phyloP scores from a whole-genome alignment of 1,139 yeast species.

The Suhomyces maxii region DNA sequence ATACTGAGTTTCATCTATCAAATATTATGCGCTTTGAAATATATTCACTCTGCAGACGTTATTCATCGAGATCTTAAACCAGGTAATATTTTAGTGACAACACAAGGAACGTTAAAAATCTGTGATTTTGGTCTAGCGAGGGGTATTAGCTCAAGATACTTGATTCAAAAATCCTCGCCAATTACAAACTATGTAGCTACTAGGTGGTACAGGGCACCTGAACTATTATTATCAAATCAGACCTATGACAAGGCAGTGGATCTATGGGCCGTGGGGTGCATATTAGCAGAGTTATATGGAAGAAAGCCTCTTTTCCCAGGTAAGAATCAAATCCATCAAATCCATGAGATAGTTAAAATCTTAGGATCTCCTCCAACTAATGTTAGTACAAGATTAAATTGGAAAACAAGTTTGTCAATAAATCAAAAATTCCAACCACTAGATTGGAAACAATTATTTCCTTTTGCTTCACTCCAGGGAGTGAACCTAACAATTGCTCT shows the following conservation, averaged over 20 bases:
- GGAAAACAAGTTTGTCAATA: constrained; percentile 39
- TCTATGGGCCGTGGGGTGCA: constrained; percentile 82
- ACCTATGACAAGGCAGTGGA: constrained; percentile 61
- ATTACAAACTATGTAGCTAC: constrained; percentile 93
- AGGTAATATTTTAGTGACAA: constrained; percentile 74
- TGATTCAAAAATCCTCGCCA: constrained; percentile 32
- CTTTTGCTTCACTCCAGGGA: constrained; percentile 55
- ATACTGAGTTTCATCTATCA: constrained; percentile 76
- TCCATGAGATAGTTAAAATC: constrained; percentile 59
- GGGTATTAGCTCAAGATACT: constrained; percentile 54
- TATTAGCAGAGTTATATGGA: constrained; percentile 72
- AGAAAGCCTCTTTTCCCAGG: constrained; percentile 74
- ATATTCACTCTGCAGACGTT: constrained; percentile 82
- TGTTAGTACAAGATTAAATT: constrained; percentile 29
- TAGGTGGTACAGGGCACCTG: constrained; percentile 95
- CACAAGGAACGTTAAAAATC: constrained; percentile 69
- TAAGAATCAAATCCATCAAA: constrained; percentile 62
- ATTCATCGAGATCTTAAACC: constrained; percentile 87
- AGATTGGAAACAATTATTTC: constrained; percentile 54
- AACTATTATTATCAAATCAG: constrained; percentile 65
- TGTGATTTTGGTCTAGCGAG: constrained; percentile 91
- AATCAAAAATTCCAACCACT: constrained; percentile 37
- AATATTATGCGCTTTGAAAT: constrained; percentile 74
- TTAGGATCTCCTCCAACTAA: constrained; percentile 60
- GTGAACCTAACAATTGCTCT: constrained; percentile 49